phyloP scores from a whole-genome alignment of 139 green algal genomes.

The Picocystis salinarum region DNA sequence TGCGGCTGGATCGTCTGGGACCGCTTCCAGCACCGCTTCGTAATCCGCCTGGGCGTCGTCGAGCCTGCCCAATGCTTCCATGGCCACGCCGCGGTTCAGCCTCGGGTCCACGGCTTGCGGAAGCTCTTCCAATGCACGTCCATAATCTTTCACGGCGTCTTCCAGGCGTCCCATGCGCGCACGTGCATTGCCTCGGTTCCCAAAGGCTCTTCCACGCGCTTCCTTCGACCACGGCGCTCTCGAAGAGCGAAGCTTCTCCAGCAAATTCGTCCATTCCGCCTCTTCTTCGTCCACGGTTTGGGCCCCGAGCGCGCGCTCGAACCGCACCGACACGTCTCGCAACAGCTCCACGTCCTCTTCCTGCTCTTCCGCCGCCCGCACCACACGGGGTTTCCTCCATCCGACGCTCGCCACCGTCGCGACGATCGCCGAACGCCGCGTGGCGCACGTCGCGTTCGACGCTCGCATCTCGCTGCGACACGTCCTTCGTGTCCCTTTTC shows the following conservation, averaged over 20 bases:
- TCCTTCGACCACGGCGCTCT: conserved; percentile 12
- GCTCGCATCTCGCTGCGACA: no score
- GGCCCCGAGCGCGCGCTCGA: conserved; percentile 1
- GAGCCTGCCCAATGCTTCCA: conserved; percentile 36
- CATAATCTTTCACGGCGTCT: conserved; percentile 55
- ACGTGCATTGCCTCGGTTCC: conserved; percentile 72
- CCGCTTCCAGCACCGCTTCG: conserved; percentile 36
- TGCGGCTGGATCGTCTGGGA: conserved; percentile 40
- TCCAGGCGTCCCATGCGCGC: conserved; percentile 48
- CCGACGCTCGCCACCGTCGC: no score
- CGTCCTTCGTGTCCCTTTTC: no score
- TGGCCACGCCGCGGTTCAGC: conserved; percentile 57
- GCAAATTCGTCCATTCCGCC: conserved; percentile 15
- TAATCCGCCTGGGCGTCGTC: conserved; percentile 28
- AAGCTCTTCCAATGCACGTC: conserved; percentile 38
- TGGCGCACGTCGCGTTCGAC: no score
- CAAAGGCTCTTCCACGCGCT: conserved; percentile 27
- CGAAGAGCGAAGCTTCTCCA: conserved; percentile 6
- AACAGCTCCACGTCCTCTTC: no score
- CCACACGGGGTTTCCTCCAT: no score
- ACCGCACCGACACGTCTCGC: no score
- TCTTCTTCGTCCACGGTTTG: conserved; percentile 17
- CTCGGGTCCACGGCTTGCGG: conserved; percentile 70
- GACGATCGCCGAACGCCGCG: no score
- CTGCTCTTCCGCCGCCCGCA: no score